phyloP scores from a whole-genome alignment of 371 early-diverging fungal genomes.

The Mucor irregularis region DNA sequence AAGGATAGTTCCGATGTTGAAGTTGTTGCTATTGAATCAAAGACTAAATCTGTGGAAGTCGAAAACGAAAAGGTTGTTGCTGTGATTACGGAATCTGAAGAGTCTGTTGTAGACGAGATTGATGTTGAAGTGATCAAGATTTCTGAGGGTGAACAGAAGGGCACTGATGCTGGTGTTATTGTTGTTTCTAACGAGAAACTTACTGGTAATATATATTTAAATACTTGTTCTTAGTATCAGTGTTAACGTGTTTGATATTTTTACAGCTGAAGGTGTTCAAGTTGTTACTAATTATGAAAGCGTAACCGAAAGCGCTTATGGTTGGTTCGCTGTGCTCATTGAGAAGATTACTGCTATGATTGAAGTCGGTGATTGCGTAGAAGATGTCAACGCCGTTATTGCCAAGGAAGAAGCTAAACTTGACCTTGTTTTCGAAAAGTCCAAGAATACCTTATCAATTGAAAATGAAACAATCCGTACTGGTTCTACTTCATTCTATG shows the following conservation, averaged over 20 bases:
- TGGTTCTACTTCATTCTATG: constrained; percentile 9
- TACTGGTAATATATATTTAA: no score
- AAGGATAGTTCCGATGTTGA: no score
- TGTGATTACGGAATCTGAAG: not conserved
- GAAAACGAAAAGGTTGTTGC: constrained; percentile 1
- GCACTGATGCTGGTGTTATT: not conserved
- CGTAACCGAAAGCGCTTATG: not conserved
- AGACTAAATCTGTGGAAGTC: no score
- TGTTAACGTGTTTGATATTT: no score
- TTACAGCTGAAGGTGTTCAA: not conserved
- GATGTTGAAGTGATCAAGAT: not conserved
- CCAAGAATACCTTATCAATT: not conserved
- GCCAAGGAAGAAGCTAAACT: constrained; percentile 3
- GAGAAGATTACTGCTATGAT: constrained; percentile 1
- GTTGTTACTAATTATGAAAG: not conserved
- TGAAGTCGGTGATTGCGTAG: not conserved
- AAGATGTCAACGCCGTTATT: constrained; percentile 1
- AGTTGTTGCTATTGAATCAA: not conserved
- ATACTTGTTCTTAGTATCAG: no score
- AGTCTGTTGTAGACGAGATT: not conserved
- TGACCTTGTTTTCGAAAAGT: not conserved
- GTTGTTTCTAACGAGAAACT: no score
- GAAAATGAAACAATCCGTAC: not conserved
- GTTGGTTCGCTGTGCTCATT: constrained; percentile 2
- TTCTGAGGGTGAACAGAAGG: not conserved